Evolutionary conservation across 1,139 yeast species (phyloP).

Genomic region (Kurtzmaniella quercitrusa): DNA sequence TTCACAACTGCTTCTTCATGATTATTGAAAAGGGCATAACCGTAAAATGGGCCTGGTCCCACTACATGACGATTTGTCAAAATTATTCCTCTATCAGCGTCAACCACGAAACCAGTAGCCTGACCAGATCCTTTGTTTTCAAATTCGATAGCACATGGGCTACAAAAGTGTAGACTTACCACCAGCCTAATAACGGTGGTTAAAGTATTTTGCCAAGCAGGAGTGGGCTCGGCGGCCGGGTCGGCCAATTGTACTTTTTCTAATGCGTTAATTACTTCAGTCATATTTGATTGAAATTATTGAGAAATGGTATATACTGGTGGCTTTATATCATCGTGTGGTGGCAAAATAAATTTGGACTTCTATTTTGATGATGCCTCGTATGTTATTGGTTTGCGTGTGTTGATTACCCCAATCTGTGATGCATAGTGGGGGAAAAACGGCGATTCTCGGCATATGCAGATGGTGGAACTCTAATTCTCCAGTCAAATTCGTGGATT

Average conservation of each 20-base stretch:
- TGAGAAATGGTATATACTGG: background rate
- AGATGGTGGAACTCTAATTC: no score
- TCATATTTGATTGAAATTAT: background rate
- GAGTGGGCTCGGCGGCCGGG: background rate
- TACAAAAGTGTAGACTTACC: slow-evolving; percentile 85
- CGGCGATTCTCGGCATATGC: no score
- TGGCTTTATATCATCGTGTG: background rate
- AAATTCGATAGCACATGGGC: slow-evolving; percentile 82
- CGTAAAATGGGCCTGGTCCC: slow-evolving; percentile 91
- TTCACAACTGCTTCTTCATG: slow-evolving; percentile 90
- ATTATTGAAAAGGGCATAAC: slow-evolving; percentile 88
- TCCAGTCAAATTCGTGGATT: no score
- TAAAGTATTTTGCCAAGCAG: slow-evolving; percentile 74
- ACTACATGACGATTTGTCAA: slow-evolving; percentile 92
- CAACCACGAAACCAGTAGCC: slow-evolving; percentile 96
- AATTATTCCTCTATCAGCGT: slow-evolving; percentile 72
- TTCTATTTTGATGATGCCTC: no score
- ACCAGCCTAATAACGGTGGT: slow-evolving; percentile 80
- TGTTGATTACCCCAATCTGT: no score
- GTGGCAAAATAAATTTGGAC: no score
- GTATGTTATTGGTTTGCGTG: no score
- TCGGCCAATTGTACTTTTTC: background rate
- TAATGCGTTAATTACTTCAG: background rate
- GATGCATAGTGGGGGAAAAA: no score
- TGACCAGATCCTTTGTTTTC: slow-evolving; percentile 80